Conservation (phyloP, 202 grass and related monocot genomes). For the Saccharum hybrid region DNA sequence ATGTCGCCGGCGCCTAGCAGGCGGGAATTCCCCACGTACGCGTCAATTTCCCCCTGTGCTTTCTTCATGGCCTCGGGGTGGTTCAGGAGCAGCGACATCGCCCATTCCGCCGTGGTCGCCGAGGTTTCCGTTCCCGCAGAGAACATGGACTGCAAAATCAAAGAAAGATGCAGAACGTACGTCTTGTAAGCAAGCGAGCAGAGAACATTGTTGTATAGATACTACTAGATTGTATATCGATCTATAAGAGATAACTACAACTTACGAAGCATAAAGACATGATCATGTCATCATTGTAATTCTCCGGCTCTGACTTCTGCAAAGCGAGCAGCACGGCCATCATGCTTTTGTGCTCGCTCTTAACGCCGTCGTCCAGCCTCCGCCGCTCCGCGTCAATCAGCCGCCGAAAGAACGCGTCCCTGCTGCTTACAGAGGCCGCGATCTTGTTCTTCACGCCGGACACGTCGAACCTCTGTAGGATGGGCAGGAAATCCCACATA, state of each 20-base stretch:
- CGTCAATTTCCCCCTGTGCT: conserved; percentile 50
- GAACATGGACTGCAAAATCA: conserved; percentile 48
- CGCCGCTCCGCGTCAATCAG: conserved; percentile 49
- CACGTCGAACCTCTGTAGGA: conserved; percentile 48
- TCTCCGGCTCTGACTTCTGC: conserved; percentile 60
- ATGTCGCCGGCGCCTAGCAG: conserved; percentile 44
- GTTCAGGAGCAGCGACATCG: conserved; percentile 60
- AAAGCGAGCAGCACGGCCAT: conserved; percentile 46
- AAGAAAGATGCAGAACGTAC: too few species aligned
- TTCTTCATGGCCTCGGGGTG: conserved; percentile 46
- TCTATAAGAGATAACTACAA: not conserved
- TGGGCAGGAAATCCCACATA: conserved; percentile 45
- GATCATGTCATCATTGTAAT: conserved; percentile 24
- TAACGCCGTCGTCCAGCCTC: not conserved
- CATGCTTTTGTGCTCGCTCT: conserved; percentile 46
- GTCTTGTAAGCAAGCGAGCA: too few species aligned
- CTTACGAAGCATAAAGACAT: conserved; percentile 22
- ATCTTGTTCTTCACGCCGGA: conserved; percentile 39
- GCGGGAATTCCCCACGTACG: not conserved
- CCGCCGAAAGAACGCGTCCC: conserved; percentile 45
- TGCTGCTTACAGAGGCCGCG: not conserved
- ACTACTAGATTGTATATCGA: too few species aligned
- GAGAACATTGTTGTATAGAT: too few species aligned
- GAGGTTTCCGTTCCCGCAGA: conserved; percentile 54
- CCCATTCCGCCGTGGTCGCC: conserved; percentile 53